These are phyloP conservation scores for Amyloporia xantha DNA, from an alignment of 768 basidiomycete genomes.

Conservation along the genomic window DNA sequence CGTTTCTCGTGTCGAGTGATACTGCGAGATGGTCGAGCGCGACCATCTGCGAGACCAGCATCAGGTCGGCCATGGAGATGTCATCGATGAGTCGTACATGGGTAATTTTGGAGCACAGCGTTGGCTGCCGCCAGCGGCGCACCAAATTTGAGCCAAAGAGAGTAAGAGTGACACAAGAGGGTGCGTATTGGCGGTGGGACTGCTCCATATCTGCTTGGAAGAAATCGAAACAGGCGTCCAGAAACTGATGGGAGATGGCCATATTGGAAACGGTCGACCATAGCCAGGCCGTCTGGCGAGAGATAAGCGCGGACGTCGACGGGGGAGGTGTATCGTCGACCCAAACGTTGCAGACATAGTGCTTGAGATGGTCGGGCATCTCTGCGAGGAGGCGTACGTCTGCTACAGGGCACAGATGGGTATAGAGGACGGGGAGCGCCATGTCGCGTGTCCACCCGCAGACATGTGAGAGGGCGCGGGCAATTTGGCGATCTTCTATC, in stretches of 20 bases:
- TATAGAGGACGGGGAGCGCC: background rate
- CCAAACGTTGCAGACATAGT: background rate
- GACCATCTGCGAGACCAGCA: background rate
- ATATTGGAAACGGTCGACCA: background rate
- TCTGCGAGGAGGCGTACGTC: background rate
- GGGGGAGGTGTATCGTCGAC: background rate
- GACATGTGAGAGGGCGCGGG: background rate
- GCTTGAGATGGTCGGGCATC: background rate
- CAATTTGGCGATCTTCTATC: background rate
- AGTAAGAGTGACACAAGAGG: background rate
- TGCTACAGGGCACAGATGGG: background rate
- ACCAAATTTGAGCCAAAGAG: background rate
- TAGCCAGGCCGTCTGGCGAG: background rate
- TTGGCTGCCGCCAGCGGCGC: background rate
- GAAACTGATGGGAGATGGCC: background rate
- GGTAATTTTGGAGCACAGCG: background rate
- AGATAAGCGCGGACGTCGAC: background rate
- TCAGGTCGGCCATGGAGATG: background rate
- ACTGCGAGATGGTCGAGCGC: background rate
- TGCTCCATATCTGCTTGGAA: background rate
- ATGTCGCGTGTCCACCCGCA: background rate
- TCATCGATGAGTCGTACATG: background rate
- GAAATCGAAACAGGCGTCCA: background rate
- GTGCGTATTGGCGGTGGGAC: background rate
- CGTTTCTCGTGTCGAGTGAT: background rate